Conservation (phyloP, 441 rosid genomes). For the Euphorbia schlechtendalii region DNA sequence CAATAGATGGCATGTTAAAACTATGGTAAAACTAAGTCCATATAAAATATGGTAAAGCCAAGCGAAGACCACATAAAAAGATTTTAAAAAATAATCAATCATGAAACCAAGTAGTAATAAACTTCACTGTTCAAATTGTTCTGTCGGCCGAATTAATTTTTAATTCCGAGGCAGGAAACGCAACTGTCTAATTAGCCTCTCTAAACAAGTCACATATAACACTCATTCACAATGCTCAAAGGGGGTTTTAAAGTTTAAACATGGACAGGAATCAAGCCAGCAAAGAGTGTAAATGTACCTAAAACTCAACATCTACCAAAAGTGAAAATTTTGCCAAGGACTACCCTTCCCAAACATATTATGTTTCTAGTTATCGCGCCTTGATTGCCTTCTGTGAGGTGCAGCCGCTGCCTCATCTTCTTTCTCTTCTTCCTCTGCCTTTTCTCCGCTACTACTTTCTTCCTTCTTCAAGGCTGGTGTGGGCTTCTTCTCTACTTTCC, state of each 20-base stretch:
- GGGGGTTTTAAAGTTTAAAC: constrained; percentile 13
- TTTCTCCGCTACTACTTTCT: constrained; percentile 38
- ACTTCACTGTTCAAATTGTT: neutral
- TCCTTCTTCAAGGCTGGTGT: constrained; percentile 44
- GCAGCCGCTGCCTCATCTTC: constrained; percentile 42
- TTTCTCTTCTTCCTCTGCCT: constrained; percentile 41
- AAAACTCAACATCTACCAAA: constrained; percentile 31
- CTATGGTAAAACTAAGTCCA: too few species aligned
- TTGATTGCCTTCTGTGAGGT: constrained; percentile 55
- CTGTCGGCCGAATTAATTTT: constrained; percentile 1
- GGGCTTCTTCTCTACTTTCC: constrained; percentile 31
- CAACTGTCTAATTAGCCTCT: constrained; percentile 10
- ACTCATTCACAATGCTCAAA: too few species aligned
- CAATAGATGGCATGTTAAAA: too few species aligned
- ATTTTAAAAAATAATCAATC: too few species aligned
- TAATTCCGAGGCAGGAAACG: constrained; percentile 3
- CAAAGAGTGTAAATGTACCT: constrained; percentile 16
- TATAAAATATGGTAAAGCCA: too few species aligned
- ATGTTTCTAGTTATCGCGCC: constrained; percentile 50
- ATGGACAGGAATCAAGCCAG: constrained; percentile 26
- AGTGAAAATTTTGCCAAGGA: too few species aligned
- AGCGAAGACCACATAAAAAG: too few species aligned
- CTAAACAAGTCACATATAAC: too few species aligned
- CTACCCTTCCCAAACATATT: too few species aligned
- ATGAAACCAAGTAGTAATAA: too few species aligned